Base-by-base conservation (phyloP, 2,329 filamentous ascomycete genomes). In the Incumbomyces delicatus region DNA sequence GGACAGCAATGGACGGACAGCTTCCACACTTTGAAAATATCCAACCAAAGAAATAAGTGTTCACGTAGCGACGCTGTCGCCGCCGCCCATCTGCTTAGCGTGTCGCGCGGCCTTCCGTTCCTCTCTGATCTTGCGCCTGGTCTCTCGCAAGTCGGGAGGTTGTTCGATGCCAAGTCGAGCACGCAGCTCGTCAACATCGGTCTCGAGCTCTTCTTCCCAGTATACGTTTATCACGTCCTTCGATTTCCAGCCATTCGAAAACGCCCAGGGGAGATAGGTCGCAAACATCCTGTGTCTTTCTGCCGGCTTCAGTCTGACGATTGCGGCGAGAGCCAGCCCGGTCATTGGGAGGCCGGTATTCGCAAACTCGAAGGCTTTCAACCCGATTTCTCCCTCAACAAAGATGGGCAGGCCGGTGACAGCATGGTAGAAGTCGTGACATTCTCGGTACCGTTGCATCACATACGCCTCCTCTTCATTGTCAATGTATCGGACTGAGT, bases 291-390 rank as follows among this genome's bases (percentile, higher is more conserved):
- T 68, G 58, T 73, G 66, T 63, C 78, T 70, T 58, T 85, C 80
- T 12, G 70, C 72, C 27, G 72, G 71, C 62, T 84, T 85, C 60
- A 86, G 62, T 31, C 77, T 73, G 31, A 80, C 64, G 11, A 78
- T 71, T 2, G 89, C 87, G 49, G 89, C 78, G 44, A 94, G 73
- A 60, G 84, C 87, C 53, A 98, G 65, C 0, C 86, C 92, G 7
- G 92, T 94, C 92, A 98, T 98, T 0, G 92, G 92, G 46, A 98
- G 69, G 30, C 94, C 68, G 1, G 89, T 96, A 62, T 96, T 98
- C 20, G 88, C 81, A 63, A 95, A 98, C 69, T 98, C 92, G 57
- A 98, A 95, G 0, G 89, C 88, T 69, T 98, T 98, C 56, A 98
- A 76, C n/a, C 90, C 92, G 11, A 98, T 77, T 71, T 98, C 92